Conservation (phyloP, 169 alveolate genomes). For the Blepharisma undulans region DNA sequence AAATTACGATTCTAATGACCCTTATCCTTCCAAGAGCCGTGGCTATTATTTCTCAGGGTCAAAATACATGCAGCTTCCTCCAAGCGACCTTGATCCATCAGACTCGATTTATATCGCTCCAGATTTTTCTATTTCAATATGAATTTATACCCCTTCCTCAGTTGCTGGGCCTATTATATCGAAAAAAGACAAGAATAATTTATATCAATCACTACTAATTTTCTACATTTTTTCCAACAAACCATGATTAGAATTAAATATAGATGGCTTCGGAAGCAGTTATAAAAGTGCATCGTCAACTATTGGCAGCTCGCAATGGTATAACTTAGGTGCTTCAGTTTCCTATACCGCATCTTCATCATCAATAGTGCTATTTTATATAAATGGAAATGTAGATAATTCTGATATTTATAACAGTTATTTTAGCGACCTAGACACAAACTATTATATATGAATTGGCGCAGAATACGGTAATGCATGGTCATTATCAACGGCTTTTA, state of each 20-base stretch:
- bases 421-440: neutral
- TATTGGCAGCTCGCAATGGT: neutral
- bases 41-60: conserved; percentile 17
- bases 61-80: neutral
- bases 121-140: neutral
- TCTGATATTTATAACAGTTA: neutral
- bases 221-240: neutral
- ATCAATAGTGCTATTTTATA: neutral
- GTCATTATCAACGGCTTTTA: neutral
- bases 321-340: neutral
- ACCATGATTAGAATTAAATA: neutral
- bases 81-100: neutral
- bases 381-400: neutral
- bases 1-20: neutral
- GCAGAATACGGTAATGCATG: neutral
- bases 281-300: neutral
- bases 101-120: neutral
- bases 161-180: neutral
- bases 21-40: neutral
- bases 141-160: neutral
- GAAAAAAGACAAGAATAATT: neutral
- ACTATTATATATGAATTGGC: neutral
- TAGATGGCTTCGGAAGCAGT: neutral
- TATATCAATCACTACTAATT: too few species aligned
- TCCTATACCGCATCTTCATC: neutral